Conservation (phyloP, 345 rosid species). For the Turritis glabra region DNA sequence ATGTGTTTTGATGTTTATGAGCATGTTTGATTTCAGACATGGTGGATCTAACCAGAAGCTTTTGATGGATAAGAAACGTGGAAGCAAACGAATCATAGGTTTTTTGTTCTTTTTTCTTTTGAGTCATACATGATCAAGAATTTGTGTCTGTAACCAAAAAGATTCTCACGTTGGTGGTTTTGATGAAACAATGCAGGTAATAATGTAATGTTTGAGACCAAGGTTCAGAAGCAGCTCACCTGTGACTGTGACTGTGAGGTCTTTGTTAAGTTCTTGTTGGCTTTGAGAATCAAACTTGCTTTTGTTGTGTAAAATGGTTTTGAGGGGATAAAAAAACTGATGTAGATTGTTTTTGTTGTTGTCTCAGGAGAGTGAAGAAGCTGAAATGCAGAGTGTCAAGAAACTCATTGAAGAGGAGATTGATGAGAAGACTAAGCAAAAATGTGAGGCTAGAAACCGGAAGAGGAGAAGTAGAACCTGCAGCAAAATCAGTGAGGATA, state of each 20-base stretch:
- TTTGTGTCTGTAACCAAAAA: background rate
- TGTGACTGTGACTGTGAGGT: constrained; percentile 36
- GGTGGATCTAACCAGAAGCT: constrained; percentile 69
- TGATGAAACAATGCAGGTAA: constrained; percentile 34
- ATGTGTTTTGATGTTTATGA: constrained; percentile 85
- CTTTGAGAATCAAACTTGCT: constrained; percentile 8
- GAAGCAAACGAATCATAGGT: constrained; percentile 42
- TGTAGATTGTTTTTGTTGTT: constrained; percentile 7
- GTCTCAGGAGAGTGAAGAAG: constrained; percentile 58
- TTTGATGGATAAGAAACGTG: constrained; percentile 62
- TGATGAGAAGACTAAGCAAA: constrained; percentile 43
- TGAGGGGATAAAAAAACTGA: background rate
- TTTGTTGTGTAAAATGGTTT: background rate
- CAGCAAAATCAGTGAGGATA: constrained; percentile 51
- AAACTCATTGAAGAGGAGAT: constrained; percentile 86
- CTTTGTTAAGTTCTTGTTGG: constrained; percentile 46
- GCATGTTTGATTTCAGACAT: constrained; percentile 75
- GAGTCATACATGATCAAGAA: background rate
- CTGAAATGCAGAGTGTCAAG: constrained; percentile 59
- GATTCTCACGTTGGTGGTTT: constrained; percentile 38
- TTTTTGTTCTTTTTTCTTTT: background rate
- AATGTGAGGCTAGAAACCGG: constrained; percentile 41
- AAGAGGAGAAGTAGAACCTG: constrained; percentile 53
- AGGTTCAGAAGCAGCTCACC: constrained; percentile 38
- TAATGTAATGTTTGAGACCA: constrained; percentile 29